Base-by-base conservation (phyloP, 148 eudicot genomes). In the Silene latifolia region DNA sequence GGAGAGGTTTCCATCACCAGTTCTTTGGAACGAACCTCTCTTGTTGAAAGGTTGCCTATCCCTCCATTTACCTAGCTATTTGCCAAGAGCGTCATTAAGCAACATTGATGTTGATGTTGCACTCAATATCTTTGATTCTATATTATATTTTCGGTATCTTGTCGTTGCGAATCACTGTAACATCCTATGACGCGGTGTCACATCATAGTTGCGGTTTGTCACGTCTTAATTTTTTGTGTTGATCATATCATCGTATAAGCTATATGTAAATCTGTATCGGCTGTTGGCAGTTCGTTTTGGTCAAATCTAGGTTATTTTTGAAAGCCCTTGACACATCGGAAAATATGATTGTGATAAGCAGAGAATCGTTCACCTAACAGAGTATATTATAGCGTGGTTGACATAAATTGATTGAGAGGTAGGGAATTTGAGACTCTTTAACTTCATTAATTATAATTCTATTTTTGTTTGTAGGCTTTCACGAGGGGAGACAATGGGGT, bases 401-500 rank as follows among this genome's bases (percentile, higher is more conserved):
- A 48, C 54, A 48, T 35, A 35, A 35, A 35, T 35, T 5, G 42
- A 35, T 35, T 35, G 44, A 7, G 44, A 51, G 56, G 56, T 12
- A 51, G 11, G 8, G 56, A 51, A 13, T 51, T 12, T 12, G 56
- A 13, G 56, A 51, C 56, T 12, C 14, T 51, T 51, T 11, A 39
- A 46, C 64, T 63, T 19, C 2, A 14, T 53, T 74, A 57, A 60
- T 35, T 74, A 23, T n/a, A 56, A 32, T 72, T 47, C 51, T 13
- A 20, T 69, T 59, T 63, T 23, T 62, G 32, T 7, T 59, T 25
- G 5, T 75, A 73, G 80, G 67, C 24, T 53, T 47, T 5, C 23
- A 46, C 21, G 12, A 56, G 75, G 39, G 51, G 78, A 44, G 63
- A 57, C 54, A 20, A 83, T 86, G 89, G 81, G 71, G 29, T 72